Evolutionary conservation across 2,329 filamentous ascomycete species (phyloP).

Genomic region (Zarea fungicola): DNA sequence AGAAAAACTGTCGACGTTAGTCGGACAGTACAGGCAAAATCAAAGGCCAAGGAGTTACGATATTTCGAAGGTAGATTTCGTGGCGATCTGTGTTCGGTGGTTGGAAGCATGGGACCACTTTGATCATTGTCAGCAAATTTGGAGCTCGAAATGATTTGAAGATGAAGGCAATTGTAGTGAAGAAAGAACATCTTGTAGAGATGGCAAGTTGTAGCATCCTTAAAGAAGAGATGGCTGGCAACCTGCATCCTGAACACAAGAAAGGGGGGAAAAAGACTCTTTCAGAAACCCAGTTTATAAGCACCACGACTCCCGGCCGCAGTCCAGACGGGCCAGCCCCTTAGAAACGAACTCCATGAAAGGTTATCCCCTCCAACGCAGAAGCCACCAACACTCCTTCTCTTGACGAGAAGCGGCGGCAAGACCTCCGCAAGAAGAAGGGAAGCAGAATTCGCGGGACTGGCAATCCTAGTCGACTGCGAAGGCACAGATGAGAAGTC

Average conservation of each 20-base stretch:
- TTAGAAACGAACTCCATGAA: conserved; percentile 10
- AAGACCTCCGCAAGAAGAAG: neutral
- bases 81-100: too few relatives aligned
- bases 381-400: conserved; percentile 5
- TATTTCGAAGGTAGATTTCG: neutral
- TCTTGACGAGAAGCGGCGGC: conserved; percentile 12
- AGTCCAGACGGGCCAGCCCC: conserved; percentile 24
- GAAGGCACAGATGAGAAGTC: conserved; percentile 22
- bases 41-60: neutral
- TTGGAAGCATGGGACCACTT: too few relatives aligned
- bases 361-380: neutral
- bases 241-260: neutral
- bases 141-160: too few relatives aligned
- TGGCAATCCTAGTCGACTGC: conserved; percentile 10
- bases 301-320: conserved; percentile 36
- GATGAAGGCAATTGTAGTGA: too few relatives aligned
- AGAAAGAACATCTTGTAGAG: too few relatives aligned
- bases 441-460: conserved; percentile 10
- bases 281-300: conserved; percentile 44
- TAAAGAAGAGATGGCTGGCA: too few relatives aligned
- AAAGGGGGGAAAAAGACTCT: conserved; percentile 25
- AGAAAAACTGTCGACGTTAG: neutral
- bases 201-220: neutral
- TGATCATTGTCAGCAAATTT: too few relatives aligned
- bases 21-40: neutral